These are phyloP conservation scores for Alternaria gaisen DNA, from an alignment of 2,329 filamentous ascomycete genomes.

Conservation along the genomic window DNA sequence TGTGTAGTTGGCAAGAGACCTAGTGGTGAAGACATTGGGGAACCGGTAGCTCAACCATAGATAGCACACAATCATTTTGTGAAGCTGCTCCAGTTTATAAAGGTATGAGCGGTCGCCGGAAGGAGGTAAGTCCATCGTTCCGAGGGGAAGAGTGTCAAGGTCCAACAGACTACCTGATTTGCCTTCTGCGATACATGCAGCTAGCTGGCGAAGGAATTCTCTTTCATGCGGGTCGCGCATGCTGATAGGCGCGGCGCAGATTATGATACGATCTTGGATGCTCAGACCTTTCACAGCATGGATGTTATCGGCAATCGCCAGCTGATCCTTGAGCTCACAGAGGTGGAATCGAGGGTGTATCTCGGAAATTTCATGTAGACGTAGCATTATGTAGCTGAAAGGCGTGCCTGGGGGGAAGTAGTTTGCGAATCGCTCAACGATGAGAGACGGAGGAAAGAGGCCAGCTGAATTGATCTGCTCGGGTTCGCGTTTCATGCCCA, in stretches of 20 bases:
- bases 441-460: constrained; percentile 73
- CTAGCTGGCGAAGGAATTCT: constrained; percentile 69
- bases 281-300: constrained; percentile 73
- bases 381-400: constrained; percentile 81
- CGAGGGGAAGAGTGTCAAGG: constrained; percentile 74
- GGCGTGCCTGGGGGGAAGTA: constrained; percentile 85
- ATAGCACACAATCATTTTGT: constrained; percentile 84
- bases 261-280: constrained; percentile 76
- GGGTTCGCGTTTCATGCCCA: constrained; percentile 70
- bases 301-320: constrained; percentile 76
- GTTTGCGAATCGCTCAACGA: constrained; percentile 78
- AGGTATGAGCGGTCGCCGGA: constrained; percentile 66
- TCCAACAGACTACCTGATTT: constrained; percentile 74
- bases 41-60: constrained; percentile 94
- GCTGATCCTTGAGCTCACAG: constrained; percentile 68
- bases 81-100: constrained; percentile 75
- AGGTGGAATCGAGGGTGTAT: constrained; percentile 75
- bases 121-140: constrained; percentile 70
- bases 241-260: constrained; percentile 75
- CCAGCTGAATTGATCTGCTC: constrained; percentile 75
- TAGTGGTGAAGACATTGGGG: constrained; percentile 77
- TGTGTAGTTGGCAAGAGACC: constrained; percentile 78
- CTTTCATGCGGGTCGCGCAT: constrained; percentile 59
- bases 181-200: constrained; percentile 73
- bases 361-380: constrained; percentile 73